These are phyloP conservation scores for Phyllosticta citriasiana DNA, from an alignment of 2,329 filamentous ascomycete species.

Conservation along the genomic window DNA sequence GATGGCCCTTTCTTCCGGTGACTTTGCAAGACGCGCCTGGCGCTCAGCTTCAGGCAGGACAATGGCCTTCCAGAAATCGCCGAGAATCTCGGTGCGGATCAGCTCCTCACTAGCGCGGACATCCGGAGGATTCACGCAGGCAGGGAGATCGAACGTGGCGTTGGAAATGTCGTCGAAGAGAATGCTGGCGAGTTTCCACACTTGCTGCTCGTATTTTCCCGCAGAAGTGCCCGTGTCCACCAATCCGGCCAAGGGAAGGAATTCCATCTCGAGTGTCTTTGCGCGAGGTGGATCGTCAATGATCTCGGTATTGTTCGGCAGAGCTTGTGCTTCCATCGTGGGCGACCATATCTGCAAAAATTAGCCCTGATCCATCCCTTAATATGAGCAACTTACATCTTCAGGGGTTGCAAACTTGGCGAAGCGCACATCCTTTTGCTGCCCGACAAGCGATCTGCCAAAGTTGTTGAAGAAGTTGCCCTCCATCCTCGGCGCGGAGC, in stretches of 20 bases:
- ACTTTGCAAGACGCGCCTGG: constrained; percentile 47
- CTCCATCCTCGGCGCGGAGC: constrained; percentile 28
- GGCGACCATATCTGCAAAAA: constrained; percentile 5
- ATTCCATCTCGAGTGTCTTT: constrained; percentile 22
- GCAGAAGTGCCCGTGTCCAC: constrained; percentile 27
- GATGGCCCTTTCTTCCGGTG: constrained; percentile 74
- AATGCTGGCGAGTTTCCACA: constrained; percentile 80
- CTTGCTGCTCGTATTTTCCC: constrained; percentile 54
- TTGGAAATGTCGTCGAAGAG: constrained; percentile 47
- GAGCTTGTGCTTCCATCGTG: constrained; percentile 1
- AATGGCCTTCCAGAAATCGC: constrained; percentile 50
- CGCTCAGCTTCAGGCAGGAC: constrained; percentile 30
- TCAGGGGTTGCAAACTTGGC: constrained; percentile 47
- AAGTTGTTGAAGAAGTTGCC: constrained; percentile 45
- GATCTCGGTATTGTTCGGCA: background rate
- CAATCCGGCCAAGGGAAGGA: constrained; percentile 44
- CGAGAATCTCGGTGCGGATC: constrained; percentile 51
- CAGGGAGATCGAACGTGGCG: constrained; percentile 40
- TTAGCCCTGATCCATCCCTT: constrained; percentile 8
- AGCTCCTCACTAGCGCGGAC: constrained; percentile 33
- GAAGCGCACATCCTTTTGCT: constrained; percentile 54
- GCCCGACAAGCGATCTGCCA: constrained; percentile 51
- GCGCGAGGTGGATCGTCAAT: constrained; percentile 8
- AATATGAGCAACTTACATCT: constrained; percentile 25
- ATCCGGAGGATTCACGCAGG: constrained; percentile 22